Evolutionary conservation across 2,329 filamentous ascomycete genomes (phyloP).

Genomic region (Tolypocladium pustulatum): DNA sequence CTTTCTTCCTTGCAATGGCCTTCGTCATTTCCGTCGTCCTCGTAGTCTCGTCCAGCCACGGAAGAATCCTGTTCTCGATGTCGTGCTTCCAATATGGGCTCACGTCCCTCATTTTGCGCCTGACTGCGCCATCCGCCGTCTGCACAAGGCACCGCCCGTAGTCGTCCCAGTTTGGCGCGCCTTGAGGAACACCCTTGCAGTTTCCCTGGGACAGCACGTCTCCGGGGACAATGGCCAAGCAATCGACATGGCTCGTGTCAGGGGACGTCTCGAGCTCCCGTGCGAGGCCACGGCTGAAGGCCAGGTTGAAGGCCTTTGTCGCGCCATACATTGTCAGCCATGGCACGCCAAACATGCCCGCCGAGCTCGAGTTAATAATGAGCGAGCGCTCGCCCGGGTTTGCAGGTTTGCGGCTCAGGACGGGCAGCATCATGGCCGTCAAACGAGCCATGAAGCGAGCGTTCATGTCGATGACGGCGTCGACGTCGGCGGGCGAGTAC

Average conservation of each 20-base stretch:
- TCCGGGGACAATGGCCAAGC: conserved; percentile 15
- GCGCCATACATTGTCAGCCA: conserved; percentile 18
- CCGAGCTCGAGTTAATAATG: conserved; percentile 19
- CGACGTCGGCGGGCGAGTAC: conserved; percentile 16
- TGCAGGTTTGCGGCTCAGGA: conserved; percentile 6
- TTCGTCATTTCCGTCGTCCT: conserved; percentile 1
- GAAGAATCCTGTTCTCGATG: conserved; percentile 2
- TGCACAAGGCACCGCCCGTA: conserved; percentile 8
- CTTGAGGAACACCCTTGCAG: conserved; percentile 3
- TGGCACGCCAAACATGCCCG: conserved; percentile 13
- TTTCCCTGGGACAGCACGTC: conserved; percentile 17
- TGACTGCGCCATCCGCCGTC: conserved; percentile 12
- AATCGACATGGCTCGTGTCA: conserved; percentile 15
- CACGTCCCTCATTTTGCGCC: conserved; percentile 11
- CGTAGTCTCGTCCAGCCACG: conserved; percentile 2
- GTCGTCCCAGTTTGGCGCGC: conserved; percentile 7
- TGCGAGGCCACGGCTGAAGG: conserved; percentile 15
- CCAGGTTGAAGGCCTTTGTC: conserved; percentile 19
- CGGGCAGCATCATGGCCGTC: conserved; percentile 17
- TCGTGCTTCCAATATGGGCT: conserved; percentile 16
- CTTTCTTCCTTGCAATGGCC: neutral
- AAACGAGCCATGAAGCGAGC: conserved; percentile 23
- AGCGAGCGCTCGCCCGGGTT: conserved; percentile 9
- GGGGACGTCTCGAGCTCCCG: conserved; percentile 14
- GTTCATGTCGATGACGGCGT: conserved; percentile 20